phyloP scores from a whole-genome alignment of 768 basidiomycete genomes.

The Jaapia argillacea region DNA sequence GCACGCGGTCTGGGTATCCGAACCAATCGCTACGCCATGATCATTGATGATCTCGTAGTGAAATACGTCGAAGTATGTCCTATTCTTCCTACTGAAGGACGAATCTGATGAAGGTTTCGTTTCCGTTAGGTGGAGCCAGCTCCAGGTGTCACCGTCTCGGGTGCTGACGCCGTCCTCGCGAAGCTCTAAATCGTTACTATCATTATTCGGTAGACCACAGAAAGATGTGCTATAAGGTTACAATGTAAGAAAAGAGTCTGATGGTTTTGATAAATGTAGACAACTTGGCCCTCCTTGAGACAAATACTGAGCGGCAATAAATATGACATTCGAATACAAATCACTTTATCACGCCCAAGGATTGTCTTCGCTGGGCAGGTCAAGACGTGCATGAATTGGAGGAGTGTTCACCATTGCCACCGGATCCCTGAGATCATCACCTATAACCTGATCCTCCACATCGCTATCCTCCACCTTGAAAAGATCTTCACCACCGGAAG shows the following conservation, averaged over 20 bases:
- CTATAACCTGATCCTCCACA: neutral
- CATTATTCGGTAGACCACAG: neutral
- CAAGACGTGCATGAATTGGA: neutral
- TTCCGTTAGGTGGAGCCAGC: conserved; percentile 20
- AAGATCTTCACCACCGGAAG: no score
- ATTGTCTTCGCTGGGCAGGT: neutral
- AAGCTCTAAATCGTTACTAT: conserved; percentile 9
- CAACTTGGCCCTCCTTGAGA: neutral
- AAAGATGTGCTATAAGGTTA: neutral
- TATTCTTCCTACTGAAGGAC: neutral
- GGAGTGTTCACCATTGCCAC: neutral
- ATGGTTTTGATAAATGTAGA: neutral
- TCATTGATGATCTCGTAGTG: conserved; percentile 64
- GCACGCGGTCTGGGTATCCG: conserved; percentile 28
- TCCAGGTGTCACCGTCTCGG: conserved; percentile 24
- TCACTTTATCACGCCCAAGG: neutral
- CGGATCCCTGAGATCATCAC: neutral
- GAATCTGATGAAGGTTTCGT: neutral
- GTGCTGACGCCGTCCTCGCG: conserved; percentile 32
- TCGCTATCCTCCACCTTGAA: neutral
- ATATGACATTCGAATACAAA: neutral
- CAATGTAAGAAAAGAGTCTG: no score
- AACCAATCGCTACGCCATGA: conserved; percentile 44
- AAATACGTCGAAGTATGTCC: conserved; percentile 42
- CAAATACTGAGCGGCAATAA: neutral